These are phyloP conservation scores for Epipyxis sp. DNA, from an alignment of 108 stramenopile species.

Conservation along the genomic window DNA sequence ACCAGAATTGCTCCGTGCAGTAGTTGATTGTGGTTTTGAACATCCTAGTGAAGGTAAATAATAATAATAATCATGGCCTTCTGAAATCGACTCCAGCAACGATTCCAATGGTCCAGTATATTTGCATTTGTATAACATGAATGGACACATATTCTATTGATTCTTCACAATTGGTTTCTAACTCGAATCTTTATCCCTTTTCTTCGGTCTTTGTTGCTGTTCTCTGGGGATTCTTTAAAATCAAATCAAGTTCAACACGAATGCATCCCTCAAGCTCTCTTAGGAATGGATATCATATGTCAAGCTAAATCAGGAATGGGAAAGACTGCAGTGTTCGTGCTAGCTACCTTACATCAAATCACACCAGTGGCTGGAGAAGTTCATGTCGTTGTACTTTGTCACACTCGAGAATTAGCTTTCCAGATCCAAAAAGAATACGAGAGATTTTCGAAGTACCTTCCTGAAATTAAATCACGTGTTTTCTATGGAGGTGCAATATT, in stretches of 20 bases:
- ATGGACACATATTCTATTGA: too few relatives aligned
- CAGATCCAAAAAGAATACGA: constrained; percentile 99
- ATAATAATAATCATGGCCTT: neutral
- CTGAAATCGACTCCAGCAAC: neutral
- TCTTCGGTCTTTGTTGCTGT: too few relatives aligned
- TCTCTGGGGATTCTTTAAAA: too few relatives aligned
- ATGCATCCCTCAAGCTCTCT: constrained; percentile 96
- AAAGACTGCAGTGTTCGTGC: constrained; percentile 98
- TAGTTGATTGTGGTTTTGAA: constrained; percentile 99
- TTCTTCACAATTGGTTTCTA: too few relatives aligned
- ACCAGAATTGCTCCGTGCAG: constrained; percentile 94
- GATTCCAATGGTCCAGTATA: too few relatives aligned
- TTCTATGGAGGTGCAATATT: constrained; percentile 99
- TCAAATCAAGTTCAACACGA: constrained; percentile 67
- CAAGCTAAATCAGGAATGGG: constrained; percentile 99
- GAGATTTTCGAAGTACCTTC: constrained; percentile 97
- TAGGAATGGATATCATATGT: constrained; percentile 98
- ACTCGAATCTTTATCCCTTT: too few relatives aligned
- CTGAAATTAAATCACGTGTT: constrained; percentile 91
- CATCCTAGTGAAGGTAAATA: constrained; percentile 84
- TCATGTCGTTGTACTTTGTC: constrained; percentile 85
- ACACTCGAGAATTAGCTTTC: constrained; percentile 99
- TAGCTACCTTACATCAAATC: constrained; percentile 94
- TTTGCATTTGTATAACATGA: too few relatives aligned
- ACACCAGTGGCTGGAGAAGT: constrained; percentile 55